A percentile compares a stretch with the other conserved stretches of the same genome.
These are phyloP conservation scores for Prunus dulcis DNA, from an alignment of 306 rosid genomes.

Conservation along the genomic window DNA sequence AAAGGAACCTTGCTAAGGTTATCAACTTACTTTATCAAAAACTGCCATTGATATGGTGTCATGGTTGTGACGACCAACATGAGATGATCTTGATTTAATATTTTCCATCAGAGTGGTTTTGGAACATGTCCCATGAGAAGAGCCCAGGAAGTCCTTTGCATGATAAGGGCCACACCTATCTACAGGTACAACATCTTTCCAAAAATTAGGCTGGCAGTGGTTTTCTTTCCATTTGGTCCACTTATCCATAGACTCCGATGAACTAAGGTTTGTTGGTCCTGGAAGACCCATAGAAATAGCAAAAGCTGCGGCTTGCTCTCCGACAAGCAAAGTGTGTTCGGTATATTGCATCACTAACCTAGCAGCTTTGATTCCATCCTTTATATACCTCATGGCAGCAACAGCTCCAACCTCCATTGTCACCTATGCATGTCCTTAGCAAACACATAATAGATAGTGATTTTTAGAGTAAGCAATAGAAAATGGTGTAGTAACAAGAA, in stretches of 20 bases:
- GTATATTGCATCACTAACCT: constrained; percentile 79
- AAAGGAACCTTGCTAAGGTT: background rate
- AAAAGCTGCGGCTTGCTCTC: constrained; percentile 83
- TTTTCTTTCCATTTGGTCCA: constrained; percentile 74
- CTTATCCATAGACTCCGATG: constrained; percentile 64
- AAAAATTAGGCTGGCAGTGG: constrained; percentile 85
- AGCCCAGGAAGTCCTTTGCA: constrained; percentile 31
- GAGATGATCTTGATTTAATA: constrained; percentile 36
- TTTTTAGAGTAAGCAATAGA: constrained; percentile 12
- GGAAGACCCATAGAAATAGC: constrained; percentile 95
- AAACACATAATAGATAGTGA: constrained; percentile 35
- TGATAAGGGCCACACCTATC: constrained; percentile 74
- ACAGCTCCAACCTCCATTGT: constrained; percentile 99
- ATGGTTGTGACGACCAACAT: constrained; percentile 61
- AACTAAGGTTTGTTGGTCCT: constrained; percentile 81
- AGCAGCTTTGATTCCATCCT: constrained; percentile 88
- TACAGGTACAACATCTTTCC: constrained; percentile 62
- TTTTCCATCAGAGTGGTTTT: constrained; percentile 25
- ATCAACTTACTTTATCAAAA: constrained; percentile 63
- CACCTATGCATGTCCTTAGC: constrained; percentile 67
- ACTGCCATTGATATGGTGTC: constrained; percentile 96
- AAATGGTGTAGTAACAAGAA: constrained; percentile 9
- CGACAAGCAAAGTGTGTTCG: constrained; percentile 79
- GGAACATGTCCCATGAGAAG: constrained; percentile 36
- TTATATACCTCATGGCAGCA: constrained; percentile 88